Evolutionary conservation across 1,284 basidiomycete species (phyloP), one percentile per base, ranked within the genome.

Genomic region (Moesziomyces globuligerus): DNA sequence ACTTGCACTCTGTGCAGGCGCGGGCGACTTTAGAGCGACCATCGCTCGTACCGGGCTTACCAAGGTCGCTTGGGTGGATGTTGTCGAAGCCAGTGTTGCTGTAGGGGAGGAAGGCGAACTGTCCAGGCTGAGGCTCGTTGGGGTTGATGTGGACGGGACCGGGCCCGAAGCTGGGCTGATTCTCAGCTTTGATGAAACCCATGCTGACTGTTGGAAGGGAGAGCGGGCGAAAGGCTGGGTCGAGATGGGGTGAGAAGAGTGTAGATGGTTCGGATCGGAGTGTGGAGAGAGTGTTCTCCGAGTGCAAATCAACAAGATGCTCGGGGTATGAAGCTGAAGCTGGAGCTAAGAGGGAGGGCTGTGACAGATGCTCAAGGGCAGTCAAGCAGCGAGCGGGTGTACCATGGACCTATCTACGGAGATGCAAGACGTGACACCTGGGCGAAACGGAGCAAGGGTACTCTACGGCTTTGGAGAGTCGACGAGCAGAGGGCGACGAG

Each of bases 1-100:
- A 62, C 48, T 72, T 72, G 64, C 69, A 72, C 42, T 72, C 69
- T 37, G 69, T 72, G 26, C 69, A 72, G 32, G 69, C 69, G 18
- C 68, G 56, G 11, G 68, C 68, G 10, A 71, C 68, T 45, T 71
- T 71, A 44, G 61, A 57, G 15, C 68, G 68, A 13, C 68, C 68
- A 41, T 71, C 68, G 51, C 68, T 66, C 41, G 58, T 60, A 34
- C 68, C 68, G 10, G 60, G 58, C 34, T 71, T 71, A 39, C 37
- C 50, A 39, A 71, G 61, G 20, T 71, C 68, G 54, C 49, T 47
- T 20, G 68, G 61, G 32, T 71, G 68, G 29, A 71, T 52, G 44
- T 66, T 60, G 50, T 71, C 61, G 44, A 71, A 66, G 39, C 58
- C 57, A 17, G 56, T 34, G 26, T 57, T 66, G 53, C 52, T 50